Evolutionary conservation across 805 yeast species (phyloP), one percentile per base, ranked within the genome.

Genomic region (Metschnikowia colocasiae): DNA sequence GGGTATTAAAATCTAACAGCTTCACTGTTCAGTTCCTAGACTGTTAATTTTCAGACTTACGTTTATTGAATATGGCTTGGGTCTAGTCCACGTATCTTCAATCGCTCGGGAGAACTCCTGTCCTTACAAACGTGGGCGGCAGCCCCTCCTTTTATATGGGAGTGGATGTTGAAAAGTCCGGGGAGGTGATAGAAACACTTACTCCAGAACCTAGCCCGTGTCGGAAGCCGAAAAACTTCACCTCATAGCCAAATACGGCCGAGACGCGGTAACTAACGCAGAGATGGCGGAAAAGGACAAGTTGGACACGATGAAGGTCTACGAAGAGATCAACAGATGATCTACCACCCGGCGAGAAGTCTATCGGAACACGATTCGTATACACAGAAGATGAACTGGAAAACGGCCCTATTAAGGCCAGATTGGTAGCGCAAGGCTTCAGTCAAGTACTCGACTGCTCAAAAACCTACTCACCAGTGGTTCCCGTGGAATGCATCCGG

Each of bases 391-490:
- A 40, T 22, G 31, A 29, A 29, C 31, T 13, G 31, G 31, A 29
- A 13, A 29, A n/a, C 26, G 48, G 48, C 0, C 20, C 15, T 4
- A 20, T 33, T 9, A 33, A 45, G 25, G 48, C 48, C 18, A 12
- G 44, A 7, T 27, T 23, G 27, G 44, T 33, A 12, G 48, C 44
- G 13, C 39, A 40, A 19, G 48, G 44, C 10, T 26, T 18, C 25
- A 33, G 26, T 6, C 44, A 34, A 16, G n/a, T 12, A 2, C 34
- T 45, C 15, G 44, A 35, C 6, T 18, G 40, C 13, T 29, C 34
- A 6, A 34, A 39, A 19, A 45, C 44, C n/a, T 39, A 39, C 30
- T 32, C 48, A 16, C 48, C 48, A 18, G 48, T 40, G 9, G 23
- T 31, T 10, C 36, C 34, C 34, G 38, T 36, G 16, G 47, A 37